phyloP scores from a whole-genome alignment of 2,329 filamentous ascomycete species.

The Botrytis squamosa region DNA sequence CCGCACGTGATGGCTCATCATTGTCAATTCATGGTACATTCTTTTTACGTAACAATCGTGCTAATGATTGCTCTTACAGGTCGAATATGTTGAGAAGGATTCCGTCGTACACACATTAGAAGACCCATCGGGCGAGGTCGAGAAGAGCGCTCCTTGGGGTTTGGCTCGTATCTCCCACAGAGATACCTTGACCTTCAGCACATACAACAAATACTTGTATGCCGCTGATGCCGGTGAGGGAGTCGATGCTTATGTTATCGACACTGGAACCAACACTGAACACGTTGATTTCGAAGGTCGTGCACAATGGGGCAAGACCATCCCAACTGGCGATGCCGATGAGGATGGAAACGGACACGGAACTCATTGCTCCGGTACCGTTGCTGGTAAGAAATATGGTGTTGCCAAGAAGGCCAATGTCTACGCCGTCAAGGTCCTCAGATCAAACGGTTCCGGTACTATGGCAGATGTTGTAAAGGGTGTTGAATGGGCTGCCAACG shows the following conservation, averaged over 20 bases:
- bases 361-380: constrained; percentile 97
- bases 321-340: constrained; percentile 80
- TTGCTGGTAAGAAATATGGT: constrained; percentile 98
- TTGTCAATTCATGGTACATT: constrained; percentile 4
- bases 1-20: constrained; percentile 31
- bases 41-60: constrained; percentile 16
- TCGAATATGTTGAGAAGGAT: constrained; percentile 95
- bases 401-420: constrained; percentile 98
- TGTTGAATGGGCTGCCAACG: constrained; percentile 87
- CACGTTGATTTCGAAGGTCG: constrained; percentile 98
- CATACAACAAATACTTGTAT: constrained; percentile 98
- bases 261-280: constrained; percentile 90
- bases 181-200: constrained; percentile 79
- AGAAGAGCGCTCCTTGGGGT: constrained; percentile 98
- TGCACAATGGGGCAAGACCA: constrained; percentile 95
- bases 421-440: constrained; percentile 96
- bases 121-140: constrained; percentile 56
- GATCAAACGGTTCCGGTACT: constrained; percentile 93
- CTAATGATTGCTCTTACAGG: constrained; percentile 52
- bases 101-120: constrained; percentile 83
- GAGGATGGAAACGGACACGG: constrained; percentile 96
- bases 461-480: constrained; percentile 99
- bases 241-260: constrained; percentile 97
- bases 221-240: constrained; percentile 87
- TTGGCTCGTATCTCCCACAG: constrained; percentile 97